Percentiles rank a stretch among this genome's conserved stretches.
These are phyloP conservation scores for Calonectria pseudoreteaudii DNA, from an alignment of 2,329 filamentous ascomycete species.

Conservation along the genomic window DNA sequence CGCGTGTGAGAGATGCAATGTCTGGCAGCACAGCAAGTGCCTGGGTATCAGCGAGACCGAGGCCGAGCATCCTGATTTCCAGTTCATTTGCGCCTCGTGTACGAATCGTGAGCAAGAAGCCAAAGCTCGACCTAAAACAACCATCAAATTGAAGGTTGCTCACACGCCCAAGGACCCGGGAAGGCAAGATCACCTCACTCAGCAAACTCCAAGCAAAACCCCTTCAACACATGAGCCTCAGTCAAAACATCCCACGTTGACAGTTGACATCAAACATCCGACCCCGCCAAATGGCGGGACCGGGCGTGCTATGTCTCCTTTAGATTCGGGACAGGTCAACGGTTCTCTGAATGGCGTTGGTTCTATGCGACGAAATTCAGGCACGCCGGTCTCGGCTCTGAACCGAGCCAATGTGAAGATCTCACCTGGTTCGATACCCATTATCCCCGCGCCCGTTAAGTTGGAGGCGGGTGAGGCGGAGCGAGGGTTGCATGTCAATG, in stretches of 20 bases:
- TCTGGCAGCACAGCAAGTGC: conserved; percentile 98
- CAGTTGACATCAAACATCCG: conserved; percentile 11
- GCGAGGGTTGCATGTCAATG: conserved; percentile 23
- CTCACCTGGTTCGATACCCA: conserved; percentile 28
- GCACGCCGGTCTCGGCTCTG: conserved; percentile 1
- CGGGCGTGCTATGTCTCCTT: conserved; percentile 25
- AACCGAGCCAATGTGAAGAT: conserved; percentile 18
- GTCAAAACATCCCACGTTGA: background rate
- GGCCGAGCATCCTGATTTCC: conserved; percentile 87
- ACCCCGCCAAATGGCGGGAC: conserved; percentile 20
- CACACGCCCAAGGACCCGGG: conserved; percentile 30
- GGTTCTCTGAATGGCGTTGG: conserved; percentile 27
- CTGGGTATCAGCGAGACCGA: conserved; percentile 82
- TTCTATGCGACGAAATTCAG: conserved; percentile 7
- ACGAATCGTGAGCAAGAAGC: conserved; percentile 74
- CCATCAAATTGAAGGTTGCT: conserved; percentile 66
- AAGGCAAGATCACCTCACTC: conserved; percentile 11
- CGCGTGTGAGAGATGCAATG: conserved; percentile 91
- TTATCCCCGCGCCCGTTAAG: conserved; percentile 40
- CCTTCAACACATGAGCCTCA: background rate
- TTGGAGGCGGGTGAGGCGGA: conserved; percentile 31
- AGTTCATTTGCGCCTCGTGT: conserved; percentile 87
- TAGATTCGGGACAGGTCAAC: conserved; percentile 23
- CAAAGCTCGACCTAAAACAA: conserved; percentile 65
- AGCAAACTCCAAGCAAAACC: conserved; percentile 21